Evolutionary conservation across 441 rosid species (phyloP).

Genomic region (Erysimum pusillum): DNA sequence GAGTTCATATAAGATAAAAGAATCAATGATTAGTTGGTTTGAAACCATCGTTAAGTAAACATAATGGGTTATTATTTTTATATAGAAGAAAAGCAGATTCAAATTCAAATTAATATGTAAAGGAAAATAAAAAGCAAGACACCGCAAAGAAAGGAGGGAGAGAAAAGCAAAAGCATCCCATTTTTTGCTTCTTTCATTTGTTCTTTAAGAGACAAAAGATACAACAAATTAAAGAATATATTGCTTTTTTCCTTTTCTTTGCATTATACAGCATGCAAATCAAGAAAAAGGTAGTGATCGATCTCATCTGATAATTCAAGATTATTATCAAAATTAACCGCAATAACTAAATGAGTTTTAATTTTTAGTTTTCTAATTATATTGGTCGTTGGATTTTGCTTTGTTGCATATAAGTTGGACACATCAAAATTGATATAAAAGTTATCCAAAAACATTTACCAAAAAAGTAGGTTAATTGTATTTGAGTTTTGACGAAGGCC

Average conservation of each 20-base stretch:
- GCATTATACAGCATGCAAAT: slow-evolving; percentile 43
- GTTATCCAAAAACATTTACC: slow-evolving; percentile 21
- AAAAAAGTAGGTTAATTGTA: slow-evolving; percentile 29
- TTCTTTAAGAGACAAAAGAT: slow-evolving; percentile 49
- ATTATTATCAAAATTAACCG: background rate
- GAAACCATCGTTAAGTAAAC: slow-evolving; percentile 48
- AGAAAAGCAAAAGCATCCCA: slow-evolving; percentile 48
- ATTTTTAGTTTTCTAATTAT: background rate
- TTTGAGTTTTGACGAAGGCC: slow-evolving; percentile 31
- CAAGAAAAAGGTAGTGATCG: slow-evolving; percentile 32
- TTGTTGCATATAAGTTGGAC: background rate
- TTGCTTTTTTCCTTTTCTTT: slow-evolving; percentile 45
- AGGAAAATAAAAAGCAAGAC: slow-evolving; percentile 40
- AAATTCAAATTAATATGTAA: slow-evolving; percentile 35
- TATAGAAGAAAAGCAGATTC: slow-evolving; percentile 28
- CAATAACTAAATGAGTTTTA: background rate
- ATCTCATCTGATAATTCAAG: slow-evolving; percentile 21
- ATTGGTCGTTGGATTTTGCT: background rate
- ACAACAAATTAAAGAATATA: slow-evolving; percentile 38
- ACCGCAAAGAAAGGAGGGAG: slow-evolving; percentile 44
- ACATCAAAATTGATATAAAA: slow-evolving; percentile 19
- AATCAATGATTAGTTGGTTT: slow-evolving; percentile 46
- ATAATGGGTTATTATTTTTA: slow-evolving; percentile 35
- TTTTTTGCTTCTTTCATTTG: slow-evolving; percentile 41
- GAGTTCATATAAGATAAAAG: slow-evolving; percentile 26